phyloP scores from a whole-genome alignment of 306 rosid genomes.

The Pachyrhizus erosus region DNA sequence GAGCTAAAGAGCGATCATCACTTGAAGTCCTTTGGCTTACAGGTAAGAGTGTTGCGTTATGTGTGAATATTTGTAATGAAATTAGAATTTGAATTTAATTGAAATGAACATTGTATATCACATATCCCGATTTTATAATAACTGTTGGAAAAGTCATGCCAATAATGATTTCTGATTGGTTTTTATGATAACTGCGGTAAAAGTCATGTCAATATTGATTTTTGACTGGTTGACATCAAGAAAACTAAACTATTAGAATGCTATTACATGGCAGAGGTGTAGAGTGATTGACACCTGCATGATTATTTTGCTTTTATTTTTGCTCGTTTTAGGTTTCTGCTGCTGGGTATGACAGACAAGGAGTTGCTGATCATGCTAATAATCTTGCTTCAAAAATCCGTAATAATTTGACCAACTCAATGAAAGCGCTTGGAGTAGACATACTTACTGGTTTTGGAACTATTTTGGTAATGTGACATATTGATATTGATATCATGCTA shows the following conservation, averaged over 20 bases:
- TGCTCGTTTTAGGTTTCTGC: slow-evolving; percentile 69
- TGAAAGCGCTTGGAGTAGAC: slow-evolving; percentile 97
- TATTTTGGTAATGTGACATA: slow-evolving; percentile 66
- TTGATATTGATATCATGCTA: slow-evolving; percentile 13
- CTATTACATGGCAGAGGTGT: neutral
- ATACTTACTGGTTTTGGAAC: slow-evolving; percentile 90
- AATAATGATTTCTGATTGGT: neutral
- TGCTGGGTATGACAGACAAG: slow-evolving; percentile 95
- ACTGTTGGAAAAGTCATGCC: neutral
- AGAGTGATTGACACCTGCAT: neutral
- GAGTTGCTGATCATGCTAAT: slow-evolving; percentile 97
- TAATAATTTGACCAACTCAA: slow-evolving; percentile 81
- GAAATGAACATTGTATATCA: neutral
- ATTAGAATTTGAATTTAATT: neutral
- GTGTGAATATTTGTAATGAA: neutral
- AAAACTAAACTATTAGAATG: neutral
- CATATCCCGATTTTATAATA: too few relatives aligned
- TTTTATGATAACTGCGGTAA: neutral
- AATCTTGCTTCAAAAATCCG: slow-evolving; percentile 98
- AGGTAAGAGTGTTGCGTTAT: slow-evolving; percentile 55
- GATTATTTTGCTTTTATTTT: slow-evolving; percentile 14
- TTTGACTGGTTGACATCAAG: neutral
- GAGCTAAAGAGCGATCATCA: slow-evolving; percentile 91
- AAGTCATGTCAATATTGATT: neutral
- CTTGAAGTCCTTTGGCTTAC: slow-evolving; percentile 88